Base-by-base conservation (phyloP, 2,329 filamentous ascomycete genomes). In the Fusarium sp. region DNA sequence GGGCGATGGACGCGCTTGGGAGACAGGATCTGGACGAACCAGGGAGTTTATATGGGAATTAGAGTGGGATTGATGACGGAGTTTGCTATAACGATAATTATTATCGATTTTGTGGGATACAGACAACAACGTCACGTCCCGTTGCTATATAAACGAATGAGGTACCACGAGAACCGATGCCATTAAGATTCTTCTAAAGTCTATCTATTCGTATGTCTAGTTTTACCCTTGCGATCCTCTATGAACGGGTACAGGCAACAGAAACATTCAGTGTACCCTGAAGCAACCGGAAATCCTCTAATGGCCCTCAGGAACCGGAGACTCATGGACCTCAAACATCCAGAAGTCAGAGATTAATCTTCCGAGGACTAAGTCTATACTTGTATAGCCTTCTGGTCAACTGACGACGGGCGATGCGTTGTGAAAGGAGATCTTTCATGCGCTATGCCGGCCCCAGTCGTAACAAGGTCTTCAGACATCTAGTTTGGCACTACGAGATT, bases 1-100 rank as follows among this genome's bases (percentile, higher is more conserved):
- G 35, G 17, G 74, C 68, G 3, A 68, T 78, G 65, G 75, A 78
- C 44, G 20, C 29, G 14, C 53, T 81, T 49, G 78, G 75, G 11
- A 72, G 78, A 47, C 74, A 70, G 29, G 79, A 80, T 53, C 58
- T 81, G 18, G 77, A 80, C 36, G 41, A 70, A 38, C 68, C 69
- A 14, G 45, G 36, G 13, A 50, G 25, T 44, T 58, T 13, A 42
- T 38, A n/a, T 33, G 31, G 41, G 10, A 31, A 25, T 15, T 71
- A 52, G 35, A 22, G 31, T 31, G 27, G 35, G 25, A 56, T 35
- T n/a, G n/a, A 38, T 57, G 36, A 22, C 20, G 45, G 38, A 59
- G 36, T 49, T 55, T 25, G 18, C 42, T 55, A n/a, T 46, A 29
- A 44, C 42, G 47, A 27, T 20, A 10, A 35, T 29, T 6, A 27